Conservation (phyloP, 2,329 filamentous ascomycete genomes). For the Sclerotinia minor region DNA sequence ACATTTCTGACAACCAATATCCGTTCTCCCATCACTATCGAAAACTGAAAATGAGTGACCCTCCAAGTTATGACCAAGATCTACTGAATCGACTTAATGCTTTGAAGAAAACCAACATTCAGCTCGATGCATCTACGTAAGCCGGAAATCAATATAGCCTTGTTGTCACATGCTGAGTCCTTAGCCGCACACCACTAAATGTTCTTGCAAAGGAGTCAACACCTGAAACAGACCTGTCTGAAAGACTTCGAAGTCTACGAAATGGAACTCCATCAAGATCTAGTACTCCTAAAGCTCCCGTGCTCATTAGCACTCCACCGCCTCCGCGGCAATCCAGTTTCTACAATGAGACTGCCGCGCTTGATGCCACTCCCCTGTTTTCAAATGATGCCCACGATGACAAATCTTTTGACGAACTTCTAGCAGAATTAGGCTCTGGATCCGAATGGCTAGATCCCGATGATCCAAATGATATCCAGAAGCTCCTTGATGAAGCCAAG, state of each 20-base stretch:
- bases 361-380: slow-evolving; percentile 26
- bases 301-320: slow-evolving; percentile 16
- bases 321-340: slow-evolving; percentile 9
- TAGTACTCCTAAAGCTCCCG: slow-evolving; percentile 24
- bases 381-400: slow-evolving; percentile 32
- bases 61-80: slow-evolving; percentile 37
- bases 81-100: slow-evolving; percentile 41
- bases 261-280: slow-evolving; percentile 34
- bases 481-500: slow-evolving; percentile 38
- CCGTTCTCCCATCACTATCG: neutral
- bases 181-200: slow-evolving; percentile 26
- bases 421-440: slow-evolving; percentile 38
- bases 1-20: slow-evolving; percentile 20
- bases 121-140: slow-evolving; percentile 36
- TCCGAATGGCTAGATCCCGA: slow-evolving; percentile 39
- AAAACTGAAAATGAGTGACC: slow-evolving; percentile 36
- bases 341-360: neutral
- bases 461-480: slow-evolving; percentile 38
- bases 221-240: slow-evolving; percentile 37
- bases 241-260: slow-evolving; percentile 37
- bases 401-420: slow-evolving; percentile 38
- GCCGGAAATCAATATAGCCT: neutral
- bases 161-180: slow-evolving; percentile 31
- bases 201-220: slow-evolving; percentile 27
- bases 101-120: slow-evolving; percentile 39